Evolutionary conservation across 345 rosid genomes (phyloP), one percentile per base, ranked within the genome.

Genomic region (Geranium rotundifolium): DNA sequence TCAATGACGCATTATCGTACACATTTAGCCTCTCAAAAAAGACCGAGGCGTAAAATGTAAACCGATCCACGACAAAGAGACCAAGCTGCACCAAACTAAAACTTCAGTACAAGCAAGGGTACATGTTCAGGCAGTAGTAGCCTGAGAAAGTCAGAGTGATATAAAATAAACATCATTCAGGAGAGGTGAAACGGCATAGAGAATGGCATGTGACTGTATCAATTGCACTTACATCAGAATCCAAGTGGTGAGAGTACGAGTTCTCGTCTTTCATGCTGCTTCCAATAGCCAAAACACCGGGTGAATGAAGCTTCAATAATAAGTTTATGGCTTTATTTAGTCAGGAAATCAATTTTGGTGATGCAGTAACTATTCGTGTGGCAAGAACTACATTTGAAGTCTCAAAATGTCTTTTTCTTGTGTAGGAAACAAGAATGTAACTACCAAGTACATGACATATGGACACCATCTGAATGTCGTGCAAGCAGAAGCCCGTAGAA

Each of bases 221-320:
- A 56, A 5, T 17, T 19, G 34, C 54, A 69, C 95, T 81, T 82
- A 88, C 95, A 82, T 93, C 96, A 60, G 97, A 82, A 75, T 90
- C 99, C 71, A 93, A 76, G 77, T 90, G 99, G 80, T 93, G 99
- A 17, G 97, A 93, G 71, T 90, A 93, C 17, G 99, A 93, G 78
- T 85, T 93, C 75, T 93, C 99, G 70, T 92, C 99, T 81, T 90
- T 93, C 80, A 71, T 78, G 80, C 99, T 93, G 71, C 99, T 90
- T 70, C 97, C 97, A 73, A 93, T 88, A 20, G 97, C 88, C 87
- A 93, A 79, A 75, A 82, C 97, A 72, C 92, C 97, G 62, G 95
- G 95, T 20, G 99, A 93, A 57, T 82, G 96, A 71, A 93, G 93
- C 97, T 90, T 82, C 63, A 52, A 56, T 20, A 61, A 16, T 37